These are phyloP conservation scores for Aspergillus alliaceus DNA, from an alignment of 2,329 filamentous ascomycete genomes.

Conservation along the genomic window DNA sequence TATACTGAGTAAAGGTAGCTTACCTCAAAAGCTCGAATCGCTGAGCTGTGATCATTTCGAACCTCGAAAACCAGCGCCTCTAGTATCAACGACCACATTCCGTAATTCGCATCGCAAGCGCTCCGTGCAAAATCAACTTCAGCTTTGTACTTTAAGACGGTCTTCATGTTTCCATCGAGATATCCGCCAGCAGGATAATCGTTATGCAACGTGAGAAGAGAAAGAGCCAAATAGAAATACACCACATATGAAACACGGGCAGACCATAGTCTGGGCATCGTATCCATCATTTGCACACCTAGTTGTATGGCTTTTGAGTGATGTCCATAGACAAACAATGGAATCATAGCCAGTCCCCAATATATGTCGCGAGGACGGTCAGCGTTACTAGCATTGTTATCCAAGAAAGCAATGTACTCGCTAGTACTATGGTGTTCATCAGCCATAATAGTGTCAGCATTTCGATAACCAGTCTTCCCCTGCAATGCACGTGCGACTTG, in stretches of 20 bases:
- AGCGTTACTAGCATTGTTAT: slow-evolving; percentile 48
- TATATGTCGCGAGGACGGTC: slow-evolving; percentile 58
- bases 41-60: slow-evolving; percentile 42
- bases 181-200: slow-evolving; percentile 45
- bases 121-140: slow-evolving; percentile 54
- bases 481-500: slow-evolving; percentile 61
- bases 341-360: slow-evolving; percentile 49
- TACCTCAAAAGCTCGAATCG: slow-evolving; percentile 45
- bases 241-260: slow-evolving; percentile 43
- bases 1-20: slow-evolving; percentile 6
- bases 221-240: slow-evolving; percentile 48
- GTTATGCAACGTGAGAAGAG: slow-evolving; percentile 44
- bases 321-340: slow-evolving; percentile 49
- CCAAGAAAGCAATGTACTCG: slow-evolving; percentile 50
- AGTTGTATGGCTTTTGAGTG: slow-evolving; percentile 46
- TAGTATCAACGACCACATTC: slow-evolving; percentile 57
- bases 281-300: slow-evolving; percentile 41
- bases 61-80: slow-evolving; percentile 57
- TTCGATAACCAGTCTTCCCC: slow-evolving; percentile 57
- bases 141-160: slow-evolving; percentile 50
- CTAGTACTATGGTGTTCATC: slow-evolving; percentile 55
- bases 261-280: slow-evolving; percentile 48
- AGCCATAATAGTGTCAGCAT: slow-evolving; percentile 51
- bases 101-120: slow-evolving; percentile 61
- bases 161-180: slow-evolving; percentile 49